Evolutionary conservation across 2,329 filamentous ascomycete genomes (phyloP).

Genomic region (Botryotinia convoluta): DNA sequence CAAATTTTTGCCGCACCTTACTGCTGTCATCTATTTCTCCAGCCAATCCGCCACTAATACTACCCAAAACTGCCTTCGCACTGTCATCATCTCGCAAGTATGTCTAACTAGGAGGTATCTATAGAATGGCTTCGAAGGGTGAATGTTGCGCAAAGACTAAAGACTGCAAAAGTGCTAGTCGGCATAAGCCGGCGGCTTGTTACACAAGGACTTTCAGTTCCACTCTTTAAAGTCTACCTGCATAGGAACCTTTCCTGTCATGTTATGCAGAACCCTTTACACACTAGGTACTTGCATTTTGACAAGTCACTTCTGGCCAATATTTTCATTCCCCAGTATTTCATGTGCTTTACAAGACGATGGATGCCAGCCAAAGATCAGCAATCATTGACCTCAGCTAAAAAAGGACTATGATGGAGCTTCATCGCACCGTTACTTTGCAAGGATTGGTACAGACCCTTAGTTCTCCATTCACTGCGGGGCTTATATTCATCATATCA

Average conservation of each 20-base stretch:
- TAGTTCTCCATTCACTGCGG: not conserved
- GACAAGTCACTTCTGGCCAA: not conserved
- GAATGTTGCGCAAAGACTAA: not conserved
- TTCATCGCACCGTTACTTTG: not conserved
- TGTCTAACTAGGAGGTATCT: too few species aligned
- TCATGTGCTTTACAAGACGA: not conserved
- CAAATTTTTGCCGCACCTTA: not conserved
- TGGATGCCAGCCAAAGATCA: not conserved
- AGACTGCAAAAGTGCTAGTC: not conserved
- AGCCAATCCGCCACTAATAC: too few species aligned
- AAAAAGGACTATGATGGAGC: too few species aligned
- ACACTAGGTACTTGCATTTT: not conserved
- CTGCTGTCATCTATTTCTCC: not conserved
- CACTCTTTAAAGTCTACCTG: not conserved
- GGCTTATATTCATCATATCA: not conserved
- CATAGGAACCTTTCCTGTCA: not conserved
- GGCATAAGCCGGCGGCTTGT: not conserved
- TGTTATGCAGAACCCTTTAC: not conserved
- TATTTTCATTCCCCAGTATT: not conserved
- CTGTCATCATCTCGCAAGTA: not conserved
- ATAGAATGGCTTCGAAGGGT: not conserved
- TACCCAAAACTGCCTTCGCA: not conserved
- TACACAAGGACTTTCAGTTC: not conserved
- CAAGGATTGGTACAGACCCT: not conserved
- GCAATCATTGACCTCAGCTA: not conserved